Conservation (phyloP, 2,329 filamentous ascomycete genomes). For the Microsporum audouinii region DNA sequence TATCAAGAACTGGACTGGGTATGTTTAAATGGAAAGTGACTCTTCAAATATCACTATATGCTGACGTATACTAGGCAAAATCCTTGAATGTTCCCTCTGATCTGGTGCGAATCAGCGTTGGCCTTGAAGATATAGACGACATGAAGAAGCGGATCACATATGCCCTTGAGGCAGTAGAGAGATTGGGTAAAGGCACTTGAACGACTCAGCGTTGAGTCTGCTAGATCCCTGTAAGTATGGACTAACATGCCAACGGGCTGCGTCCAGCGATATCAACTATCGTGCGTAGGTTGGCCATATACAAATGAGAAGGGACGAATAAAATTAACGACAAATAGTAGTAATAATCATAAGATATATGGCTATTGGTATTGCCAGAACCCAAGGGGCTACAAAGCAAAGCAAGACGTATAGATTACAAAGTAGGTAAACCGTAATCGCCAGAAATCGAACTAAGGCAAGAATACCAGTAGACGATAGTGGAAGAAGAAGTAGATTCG, state of each 20-base stretch:
- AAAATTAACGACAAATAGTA: neutral
- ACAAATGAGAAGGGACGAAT: neutral
- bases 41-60: constrained; percentile 10
- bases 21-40: constrained; percentile 21
- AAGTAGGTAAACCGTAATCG: neutral
- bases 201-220: neutral
- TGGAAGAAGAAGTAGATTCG: neutral
- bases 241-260: too few species aligned
- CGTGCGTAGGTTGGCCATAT: neutral
- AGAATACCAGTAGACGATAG: neutral
- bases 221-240: too few species aligned
- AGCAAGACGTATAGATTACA: constrained; percentile 1
- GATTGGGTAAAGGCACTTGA: neutral
- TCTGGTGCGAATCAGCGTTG: constrained; percentile 77
- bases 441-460: neutral
- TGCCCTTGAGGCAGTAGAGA: constrained; percentile 51
- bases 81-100: constrained; percentile 68
- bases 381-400: neutral
- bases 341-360: neutral
- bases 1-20: constrained; percentile 87
- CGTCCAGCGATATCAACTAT: constrained; percentile 1
- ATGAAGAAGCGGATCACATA: constrained; percentile 52
- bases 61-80: constrained; percentile 42
- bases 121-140: constrained; percentile 64
- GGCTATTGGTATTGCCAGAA: neutral